A percentile compares a stretch with the other conserved stretches of the same genome.
These are phyloP conservation scores for Celoporthe dispersa DNA, from an alignment of 2,329 filamentous ascomycete species.

Conservation along the genomic window DNA sequence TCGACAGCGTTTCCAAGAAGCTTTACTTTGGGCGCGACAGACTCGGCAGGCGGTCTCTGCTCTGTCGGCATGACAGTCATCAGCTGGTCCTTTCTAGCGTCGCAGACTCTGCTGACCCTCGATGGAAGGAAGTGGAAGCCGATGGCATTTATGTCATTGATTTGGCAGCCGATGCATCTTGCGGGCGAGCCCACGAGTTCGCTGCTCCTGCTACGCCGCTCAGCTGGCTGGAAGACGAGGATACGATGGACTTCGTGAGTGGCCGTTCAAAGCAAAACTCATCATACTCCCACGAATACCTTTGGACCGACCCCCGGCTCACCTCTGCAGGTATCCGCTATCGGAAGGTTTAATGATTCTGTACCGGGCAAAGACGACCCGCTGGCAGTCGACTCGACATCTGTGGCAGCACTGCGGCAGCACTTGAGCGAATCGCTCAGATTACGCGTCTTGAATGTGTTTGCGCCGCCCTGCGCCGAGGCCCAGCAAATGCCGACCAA, in stretches of 20 bases:
- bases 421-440: slow-evolving; percentile 65
- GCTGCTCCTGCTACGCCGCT: slow-evolving; percentile 30
- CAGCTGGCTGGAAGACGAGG: slow-evolving; percentile 41
- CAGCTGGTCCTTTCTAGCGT: slow-evolving; percentile 72
- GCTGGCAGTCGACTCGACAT: slow-evolving; percentile 48
- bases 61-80: slow-evolving; percentile 56
- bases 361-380: slow-evolving; percentile 40
- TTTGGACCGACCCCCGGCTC: slow-evolving; percentile 44
- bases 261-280: slow-evolving; percentile 6
- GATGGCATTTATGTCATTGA: slow-evolving; percentile 77
- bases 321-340: slow-evolving; percentile 55
- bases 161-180: slow-evolving; percentile 41
- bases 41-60: slow-evolving; percentile 82
- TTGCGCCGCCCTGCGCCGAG: slow-evolving; percentile 43
- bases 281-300: slow-evolving; percentile 10
- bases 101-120: slow-evolving; percentile 54
- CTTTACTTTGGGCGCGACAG: slow-evolving; percentile 87
- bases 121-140: slow-evolving; percentile 82
- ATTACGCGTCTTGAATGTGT: slow-evolving; percentile 68
- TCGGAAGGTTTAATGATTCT: slow-evolving; percentile 56
- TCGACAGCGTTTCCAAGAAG: slow-evolving; percentile 63
- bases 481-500: slow-evolving; percentile 54
- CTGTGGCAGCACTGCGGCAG: slow-evolving; percentile 57
- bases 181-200: background rate
- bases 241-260: slow-evolving; percentile 52